Evolutionary conservation across 2,329 filamentous ascomycete genomes (phyloP).

Genomic region (Zymoseptoria ardabiliae): DNA sequence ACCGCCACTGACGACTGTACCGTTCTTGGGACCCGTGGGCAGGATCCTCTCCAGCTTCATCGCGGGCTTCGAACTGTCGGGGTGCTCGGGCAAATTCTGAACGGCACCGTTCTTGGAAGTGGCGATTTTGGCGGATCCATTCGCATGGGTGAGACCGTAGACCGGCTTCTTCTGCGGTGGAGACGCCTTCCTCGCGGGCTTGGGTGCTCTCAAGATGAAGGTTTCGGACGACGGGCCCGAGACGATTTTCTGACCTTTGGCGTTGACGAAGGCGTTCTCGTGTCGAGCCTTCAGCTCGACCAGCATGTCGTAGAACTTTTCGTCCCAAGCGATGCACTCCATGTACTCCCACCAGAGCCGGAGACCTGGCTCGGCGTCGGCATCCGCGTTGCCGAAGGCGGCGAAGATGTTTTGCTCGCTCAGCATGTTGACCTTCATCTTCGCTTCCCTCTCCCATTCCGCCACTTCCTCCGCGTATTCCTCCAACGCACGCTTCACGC

Average conservation of each 20-base stretch:
- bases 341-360: constrained; percentile 44
- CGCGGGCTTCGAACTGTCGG: background rate
- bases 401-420: constrained; percentile 33
- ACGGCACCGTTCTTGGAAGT: too few relatives aligned
- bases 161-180: background rate
- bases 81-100: background rate
- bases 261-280: background rate
- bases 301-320: constrained; percentile 36
- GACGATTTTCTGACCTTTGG: background rate
- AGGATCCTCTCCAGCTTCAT: background rate
- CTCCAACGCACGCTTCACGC: constrained; percentile 28
- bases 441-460: constrained; percentile 35
- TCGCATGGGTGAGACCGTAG: background rate
- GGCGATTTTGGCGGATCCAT: too few relatives aligned
- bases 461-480: constrained; percentile 30
- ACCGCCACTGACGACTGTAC: too few relatives aligned
- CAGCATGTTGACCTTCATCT: constrained; percentile 30
- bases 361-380: constrained; percentile 34
- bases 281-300: constrained; percentile 17
- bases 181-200: background rate
- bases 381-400: constrained; percentile 36
- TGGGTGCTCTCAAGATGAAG: background rate
- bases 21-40: background rate
- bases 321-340: constrained; percentile 36
- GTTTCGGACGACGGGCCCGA: background rate